These are phyloP conservation scores for Corrigiola litoralis DNA, from an alignment of 179 eudicot species.

Conservation along the genomic window DNA sequence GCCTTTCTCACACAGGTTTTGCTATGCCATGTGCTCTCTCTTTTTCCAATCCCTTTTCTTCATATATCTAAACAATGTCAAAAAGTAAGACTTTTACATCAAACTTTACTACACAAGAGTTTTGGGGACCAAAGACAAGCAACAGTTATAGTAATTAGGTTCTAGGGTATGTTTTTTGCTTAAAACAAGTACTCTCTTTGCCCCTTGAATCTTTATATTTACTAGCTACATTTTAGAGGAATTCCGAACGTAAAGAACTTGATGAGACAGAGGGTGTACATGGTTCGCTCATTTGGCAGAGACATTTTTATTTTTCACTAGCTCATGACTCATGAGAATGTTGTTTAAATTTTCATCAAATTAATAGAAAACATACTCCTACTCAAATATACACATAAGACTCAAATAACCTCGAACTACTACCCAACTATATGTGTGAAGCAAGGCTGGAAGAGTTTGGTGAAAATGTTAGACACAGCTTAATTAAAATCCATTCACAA, in stretches of 20 bases:
- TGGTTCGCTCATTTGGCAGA: too few species aligned
- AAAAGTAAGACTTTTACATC: background rate
- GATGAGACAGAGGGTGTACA: too few species aligned
- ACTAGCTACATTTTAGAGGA: too few species aligned
- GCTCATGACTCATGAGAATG: background rate
- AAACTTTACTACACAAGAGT: background rate
- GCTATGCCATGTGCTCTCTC: constrained; percentile 22
- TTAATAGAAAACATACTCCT: background rate
- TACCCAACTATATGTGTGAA: background rate
- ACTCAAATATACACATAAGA: background rate
- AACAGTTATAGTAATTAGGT: too few species aligned
- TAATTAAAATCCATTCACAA: too few species aligned
- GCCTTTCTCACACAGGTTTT: background rate
- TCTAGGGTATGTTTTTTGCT: background rate
- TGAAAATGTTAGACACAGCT: too few species aligned
- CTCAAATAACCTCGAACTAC: background rate
- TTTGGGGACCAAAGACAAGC: too few species aligned
- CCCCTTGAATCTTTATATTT: too few species aligned
- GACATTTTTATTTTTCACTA: too few species aligned
- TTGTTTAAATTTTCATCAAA: constrained; percentile 4
- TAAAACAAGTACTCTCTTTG: background rate
- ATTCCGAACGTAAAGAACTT: too few species aligned
- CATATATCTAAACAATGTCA: background rate
- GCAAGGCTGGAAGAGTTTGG: background rate
- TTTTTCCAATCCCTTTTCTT: background rate